Base-by-base conservation (phyloP, 148 eudicot genomes). In the Nepenthes mirabilis region DNA sequence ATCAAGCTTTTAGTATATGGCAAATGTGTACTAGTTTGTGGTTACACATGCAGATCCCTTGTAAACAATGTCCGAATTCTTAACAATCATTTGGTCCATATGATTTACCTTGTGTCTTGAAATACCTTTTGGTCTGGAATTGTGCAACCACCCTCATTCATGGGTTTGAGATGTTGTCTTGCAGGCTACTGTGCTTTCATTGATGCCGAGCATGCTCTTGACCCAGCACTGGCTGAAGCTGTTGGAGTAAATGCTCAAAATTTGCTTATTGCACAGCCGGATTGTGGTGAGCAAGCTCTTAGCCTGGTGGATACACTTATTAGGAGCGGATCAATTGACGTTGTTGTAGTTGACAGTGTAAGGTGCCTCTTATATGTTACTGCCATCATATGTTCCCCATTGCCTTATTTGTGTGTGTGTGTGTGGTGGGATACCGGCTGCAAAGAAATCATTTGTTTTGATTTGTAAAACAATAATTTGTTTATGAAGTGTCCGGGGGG, bases 181-280 rank as follows among this genome's bases (percentile, higher is more conserved):
- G 68, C 68, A 93, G 99, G 95, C 34, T 86, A 78, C 65, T 93
- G 99, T 84, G 96, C 82, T 47, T 93, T 93, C 65, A 77, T 93
- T 71, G 99, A 93, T 68, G 96, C 99, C 66, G 99, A 93, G 77
- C 99, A 93, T 71, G 95, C 98, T 69, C 95, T 93, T 68, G 95
- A 93, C 70, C 96, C 96, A 53, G 43, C 91, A 52, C 75, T 93
- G 45, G 98, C 98, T 9, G 79, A 88, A 67, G 43, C 94, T 53
- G 88, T 93, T 70, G 98, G 98, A 59, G 98, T 93, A 52, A 79
- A 93, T 66, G 79, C 95, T 47, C 64, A 71, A 73, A 86, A 93
- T 70, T 75, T 88, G 83, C 96, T 93, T 74, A 77, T 93, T 60
- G 86, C 99, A 14, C 99, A 93, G 63, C 99, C 99, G 47, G 99